These are phyloP conservation scores for Annulohypoxylon maeteangense DNA, from an alignment of 495 filamentous ascomycete species.

Conservation along the genomic window DNA sequence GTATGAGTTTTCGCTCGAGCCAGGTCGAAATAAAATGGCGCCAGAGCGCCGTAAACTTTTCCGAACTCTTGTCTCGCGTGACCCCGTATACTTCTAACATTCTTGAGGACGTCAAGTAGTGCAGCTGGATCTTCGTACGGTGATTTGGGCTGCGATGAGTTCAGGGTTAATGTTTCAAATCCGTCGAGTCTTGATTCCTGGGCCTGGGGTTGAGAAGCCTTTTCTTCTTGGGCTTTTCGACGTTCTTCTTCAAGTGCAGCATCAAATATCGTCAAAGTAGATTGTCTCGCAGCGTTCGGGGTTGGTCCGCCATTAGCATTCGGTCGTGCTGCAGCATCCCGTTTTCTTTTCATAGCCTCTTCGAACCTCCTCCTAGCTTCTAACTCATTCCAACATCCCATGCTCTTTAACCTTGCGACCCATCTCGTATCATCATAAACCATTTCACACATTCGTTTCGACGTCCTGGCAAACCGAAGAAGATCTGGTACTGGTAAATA, in stretches of 20 bases:
- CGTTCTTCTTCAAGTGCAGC: slow-evolving; percentile 69
- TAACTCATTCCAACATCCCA: slow-evolving; percentile 92
- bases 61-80: slow-evolving; percentile 90
- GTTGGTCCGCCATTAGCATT: slow-evolving; percentile 35
- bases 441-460: slow-evolving; percentile 94
- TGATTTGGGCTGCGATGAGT: slow-evolving; percentile 47
- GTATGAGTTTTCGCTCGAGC: slow-evolving; percentile 75
- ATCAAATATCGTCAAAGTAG: slow-evolving; percentile 74
- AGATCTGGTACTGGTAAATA: slow-evolving; percentile 86
- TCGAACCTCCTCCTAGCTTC: slow-evolving; percentile 86
- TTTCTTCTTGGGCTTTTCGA: slow-evolving; percentile 41
- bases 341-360: slow-evolving; percentile 72
- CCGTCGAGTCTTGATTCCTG: slow-evolving; percentile 49
- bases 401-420: slow-evolving; percentile 82
- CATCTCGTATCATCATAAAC: slow-evolving; percentile 98
- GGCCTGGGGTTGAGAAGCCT: slow-evolving; percentile 29
- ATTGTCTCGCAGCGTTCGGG: slow-evolving; percentile 31
- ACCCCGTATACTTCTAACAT: slow-evolving; percentile 81
- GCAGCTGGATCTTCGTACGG: slow-evolving; percentile 64
- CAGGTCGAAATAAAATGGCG: slow-evolving; percentile 89
- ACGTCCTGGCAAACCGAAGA: slow-evolving; percentile 86
- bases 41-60: slow-evolving; percentile 86
- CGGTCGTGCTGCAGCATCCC: slow-evolving; percentile 59
- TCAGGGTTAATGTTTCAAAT: slow-evolving; percentile 54
- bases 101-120: slow-evolving; percentile 72